Conservation (phyloP, 192 early-diverging fungal genomes). For the Chytriomyces sp. region DNA sequence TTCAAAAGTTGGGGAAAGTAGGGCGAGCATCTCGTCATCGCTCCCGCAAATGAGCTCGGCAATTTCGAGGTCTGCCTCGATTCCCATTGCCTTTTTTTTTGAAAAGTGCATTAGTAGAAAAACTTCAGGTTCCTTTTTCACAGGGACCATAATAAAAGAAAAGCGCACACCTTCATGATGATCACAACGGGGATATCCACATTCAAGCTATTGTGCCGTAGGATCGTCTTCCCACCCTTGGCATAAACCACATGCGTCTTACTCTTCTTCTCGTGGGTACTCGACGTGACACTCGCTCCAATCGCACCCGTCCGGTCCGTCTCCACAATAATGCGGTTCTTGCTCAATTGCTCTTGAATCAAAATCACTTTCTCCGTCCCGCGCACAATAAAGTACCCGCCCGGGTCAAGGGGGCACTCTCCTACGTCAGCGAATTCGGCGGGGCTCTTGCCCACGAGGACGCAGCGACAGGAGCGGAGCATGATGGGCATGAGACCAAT, state of each 20-base stretch:
- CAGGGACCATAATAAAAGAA: neutral
- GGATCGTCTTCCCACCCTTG: slow-evolving; percentile 46
- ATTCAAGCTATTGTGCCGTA: slow-evolving; percentile 89
- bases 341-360: slow-evolving; percentile 97
- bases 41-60: slow-evolving; percentile 88
- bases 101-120: slow-evolving; percentile 2
- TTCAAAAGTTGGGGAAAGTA: slow-evolving; percentile 86
- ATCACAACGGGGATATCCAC: slow-evolving; percentile 87
- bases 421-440: slow-evolving; percentile 83
- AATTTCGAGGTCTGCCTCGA: slow-evolving; percentile 94
- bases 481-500: slow-evolving; percentile 97
- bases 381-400: slow-evolving; percentile 95
- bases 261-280: slow-evolving; percentile 90
- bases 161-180: slow-evolving; percentile 71
- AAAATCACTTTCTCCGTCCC: slow-evolving; percentile 97
- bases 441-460: slow-evolving; percentile 74
- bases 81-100: slow-evolving; percentile 76
- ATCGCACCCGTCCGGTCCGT: slow-evolving; percentile 79
- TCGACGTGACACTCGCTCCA: slow-evolving; percentile 82
- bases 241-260: slow-evolving; percentile 86
- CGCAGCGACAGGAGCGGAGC: slow-evolving; percentile 85
- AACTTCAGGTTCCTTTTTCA: neutral
- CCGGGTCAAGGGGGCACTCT: slow-evolving; percentile 97
- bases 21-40: slow-evolving; percentile 77
- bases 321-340: slow-evolving; percentile 97